Base-by-base conservation (phyloP, 1,284 basidiomycete species). In the Tremellales sp. region DNA sequence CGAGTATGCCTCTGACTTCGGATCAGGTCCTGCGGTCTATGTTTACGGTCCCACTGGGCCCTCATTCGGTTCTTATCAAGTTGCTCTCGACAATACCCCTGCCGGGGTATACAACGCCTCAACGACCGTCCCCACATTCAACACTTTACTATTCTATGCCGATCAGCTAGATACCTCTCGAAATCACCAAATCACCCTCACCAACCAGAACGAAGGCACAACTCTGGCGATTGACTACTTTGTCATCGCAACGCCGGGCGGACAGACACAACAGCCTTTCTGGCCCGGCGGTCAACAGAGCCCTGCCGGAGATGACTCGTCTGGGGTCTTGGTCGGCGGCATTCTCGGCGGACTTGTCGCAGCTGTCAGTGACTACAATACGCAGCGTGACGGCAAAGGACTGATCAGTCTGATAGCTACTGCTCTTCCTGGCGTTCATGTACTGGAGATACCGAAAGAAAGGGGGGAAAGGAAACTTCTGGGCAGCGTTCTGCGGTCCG, bases 11-110 rank as follows among this genome's bases (percentile, higher is more conserved):
- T 19, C n/a, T 40, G 21, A 17, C 17, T n/a, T 44, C 3, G 11
- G 29, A n/a, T 6, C 44, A 62, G 59, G 61, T 4, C 57, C 56
- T 43, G 64, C 64, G 19, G 6, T 64, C 10, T 65, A 63, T 33
- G 36, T 68, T n/a, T 63, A 61, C 48, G 65, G 64, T 11, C 52
- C 58, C 40, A 65, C 64, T 5, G 65, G 65, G 2, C 58, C 64
- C 5, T 52, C 41, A 1, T 65, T 64, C 49, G 62, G 60, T 1
- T 42, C 43, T 2, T 68, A 58, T 40, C 37, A 47, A n/a, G 29
- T 66, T 21, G 40, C 36, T 2, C 40, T 65, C 23, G 59, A 68
- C 40, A 42, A 39, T 2, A 21, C 35, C 3, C 17, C 29, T 1
- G 26, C 44, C 17, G 58, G 60, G 2, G 52, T 49, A 5, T 63